Percentiles rank a stretch among this genome's conserved stretches.
Conservation (phyloP, 371 early-diverging fungal genomes). For the Mortierella sp. region DNA sequence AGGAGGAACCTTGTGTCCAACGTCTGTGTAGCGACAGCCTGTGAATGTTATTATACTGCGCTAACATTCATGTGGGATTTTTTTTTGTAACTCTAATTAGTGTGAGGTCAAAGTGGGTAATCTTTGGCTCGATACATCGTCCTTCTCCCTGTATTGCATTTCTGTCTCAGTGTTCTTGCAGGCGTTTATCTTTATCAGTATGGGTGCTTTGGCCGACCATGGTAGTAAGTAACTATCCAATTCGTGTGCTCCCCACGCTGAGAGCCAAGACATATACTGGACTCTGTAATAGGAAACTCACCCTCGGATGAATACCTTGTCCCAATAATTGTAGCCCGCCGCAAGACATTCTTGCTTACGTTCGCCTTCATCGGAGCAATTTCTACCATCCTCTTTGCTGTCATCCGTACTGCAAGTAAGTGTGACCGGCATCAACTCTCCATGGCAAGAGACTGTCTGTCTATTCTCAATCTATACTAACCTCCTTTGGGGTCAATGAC, state of each 20-base stretch:
- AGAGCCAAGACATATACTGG: too few relatives aligned
- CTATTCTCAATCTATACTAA: too few relatives aligned
- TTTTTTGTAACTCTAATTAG: conserved; percentile 11
- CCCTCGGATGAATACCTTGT: too few relatives aligned
- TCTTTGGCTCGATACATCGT: conserved; percentile 59
- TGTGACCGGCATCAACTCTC: background rate
- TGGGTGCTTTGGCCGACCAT: conserved; percentile 72
- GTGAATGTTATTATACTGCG: too few relatives aligned
- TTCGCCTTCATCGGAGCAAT: conserved; percentile 58
- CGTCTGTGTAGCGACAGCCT: too few relatives aligned
- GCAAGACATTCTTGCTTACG: conserved; percentile 62
- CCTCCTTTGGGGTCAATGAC: too few relatives aligned
- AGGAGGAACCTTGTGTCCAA: too few relatives aligned
- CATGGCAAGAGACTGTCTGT: too few relatives aligned
- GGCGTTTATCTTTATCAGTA: conserved; percentile 65
- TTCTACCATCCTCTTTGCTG: conserved; percentile 49
- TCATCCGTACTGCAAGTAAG: conserved; percentile 30
- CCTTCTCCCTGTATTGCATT: conserved; percentile 64
- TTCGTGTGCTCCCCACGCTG: too few relatives aligned
- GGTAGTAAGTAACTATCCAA: conserved; percentile 51
- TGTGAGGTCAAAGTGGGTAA: conserved; percentile 63
- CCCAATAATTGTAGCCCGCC: conserved; percentile 53
- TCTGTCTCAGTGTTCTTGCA: conserved; percentile 67
- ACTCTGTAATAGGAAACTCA: too few relatives aligned
- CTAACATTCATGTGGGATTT: background rate